Evolutionary conservation across 306 rosid species (phyloP).

Genomic region (Crataegus laevigata): DNA sequence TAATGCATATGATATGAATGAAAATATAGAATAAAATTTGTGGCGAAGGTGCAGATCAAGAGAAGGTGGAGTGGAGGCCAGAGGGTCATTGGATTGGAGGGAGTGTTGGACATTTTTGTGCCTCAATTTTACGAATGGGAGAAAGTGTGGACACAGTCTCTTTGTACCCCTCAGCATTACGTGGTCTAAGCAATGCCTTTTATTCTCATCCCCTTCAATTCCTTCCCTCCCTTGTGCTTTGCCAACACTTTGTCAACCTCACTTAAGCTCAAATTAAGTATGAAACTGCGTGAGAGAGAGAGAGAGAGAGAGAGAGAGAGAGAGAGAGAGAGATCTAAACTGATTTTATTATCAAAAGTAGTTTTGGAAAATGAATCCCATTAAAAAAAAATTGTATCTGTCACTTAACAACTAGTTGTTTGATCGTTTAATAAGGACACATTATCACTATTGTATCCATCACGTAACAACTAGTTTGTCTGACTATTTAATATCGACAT

Average conservation of each 20-base stretch:
- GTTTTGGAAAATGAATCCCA: not conserved
- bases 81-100: not conserved
- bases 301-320: not conserved
- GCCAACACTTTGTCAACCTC: not conserved
- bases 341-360: not conserved
- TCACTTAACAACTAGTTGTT: not conserved
- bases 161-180: slow-evolving; percentile 11
- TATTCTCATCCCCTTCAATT: not conserved
- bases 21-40: not conserved
- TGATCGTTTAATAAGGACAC: rapidly evolving
- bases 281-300: not conserved
- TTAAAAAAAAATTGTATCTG: too few relatives aligned
- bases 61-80: slow-evolving; percentile 9
- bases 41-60: slow-evolving; percentile 19
- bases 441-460: rapidly evolving
- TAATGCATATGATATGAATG: not conserved
- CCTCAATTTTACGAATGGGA: slow-evolving; percentile 17
- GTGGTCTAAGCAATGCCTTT: slow-evolving; percentile 41
- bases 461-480: not conserved
- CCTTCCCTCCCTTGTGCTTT: not conserved
- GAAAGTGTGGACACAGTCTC: slow-evolving; percentile 26
- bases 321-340: not conserved
- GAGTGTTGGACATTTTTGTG: slow-evolving; percentile 28
- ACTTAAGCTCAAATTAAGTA: not conserved
- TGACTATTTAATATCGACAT: not conserved